These are phyloP conservation scores for Mycena venus DNA, from an alignment of 768 basidiomycete genomes.

Conservation along the genomic window DNA sequence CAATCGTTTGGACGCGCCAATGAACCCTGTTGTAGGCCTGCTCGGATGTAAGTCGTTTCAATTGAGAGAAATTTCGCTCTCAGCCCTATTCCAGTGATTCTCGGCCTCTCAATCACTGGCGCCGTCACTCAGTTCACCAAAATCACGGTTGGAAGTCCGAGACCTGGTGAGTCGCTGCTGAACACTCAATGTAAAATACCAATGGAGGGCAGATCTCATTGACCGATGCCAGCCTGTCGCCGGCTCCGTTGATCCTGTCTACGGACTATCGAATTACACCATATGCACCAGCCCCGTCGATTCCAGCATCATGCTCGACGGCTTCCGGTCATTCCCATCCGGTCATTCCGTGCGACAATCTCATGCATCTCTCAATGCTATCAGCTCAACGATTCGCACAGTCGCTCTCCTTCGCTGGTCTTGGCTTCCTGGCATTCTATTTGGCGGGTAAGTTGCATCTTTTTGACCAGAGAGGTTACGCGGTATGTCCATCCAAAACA, in stretches of 20 bases:
- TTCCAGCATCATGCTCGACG: slow-evolving; percentile 70
- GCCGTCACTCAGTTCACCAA: slow-evolving; percentile 88
- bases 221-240: slow-evolving; percentile 77
- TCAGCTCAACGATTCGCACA: slow-evolving; percentile 4
- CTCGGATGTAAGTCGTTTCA: slow-evolving; percentile 51
- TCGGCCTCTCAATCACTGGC: slow-evolving; percentile 83
- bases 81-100: slow-evolving; percentile 63
- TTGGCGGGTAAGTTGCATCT: slow-evolving; percentile 93
- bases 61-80: background rate
- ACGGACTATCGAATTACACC: slow-evolving; percentile 76
- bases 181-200: slow-evolving; percentile 3
- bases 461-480: slow-evolving; percentile 85
- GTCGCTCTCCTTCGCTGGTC: slow-evolving; percentile 79
- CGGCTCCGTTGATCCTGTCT: slow-evolving; percentile 76
- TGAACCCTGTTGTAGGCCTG: slow-evolving; percentile 46
- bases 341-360: slow-evolving; percentile 82
- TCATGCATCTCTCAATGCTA: background rate
- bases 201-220: slow-evolving; percentile 64
- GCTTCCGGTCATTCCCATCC: slow-evolving; percentile 93
- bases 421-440: slow-evolving; percentile 91
- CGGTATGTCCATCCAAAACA: slow-evolving; percentile 57
- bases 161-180: slow-evolving; percentile 72
- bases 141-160: slow-evolving; percentile 89
- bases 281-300: slow-evolving; percentile 84
- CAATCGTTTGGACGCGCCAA: slow-evolving; percentile 29